Percentiles rank a stretch among this genome's conserved stretches.
Evolutionary conservation across 2,329 filamentous ascomycete species (phyloP).

Genomic region (Ophiostoma triangulosporum): DNA sequence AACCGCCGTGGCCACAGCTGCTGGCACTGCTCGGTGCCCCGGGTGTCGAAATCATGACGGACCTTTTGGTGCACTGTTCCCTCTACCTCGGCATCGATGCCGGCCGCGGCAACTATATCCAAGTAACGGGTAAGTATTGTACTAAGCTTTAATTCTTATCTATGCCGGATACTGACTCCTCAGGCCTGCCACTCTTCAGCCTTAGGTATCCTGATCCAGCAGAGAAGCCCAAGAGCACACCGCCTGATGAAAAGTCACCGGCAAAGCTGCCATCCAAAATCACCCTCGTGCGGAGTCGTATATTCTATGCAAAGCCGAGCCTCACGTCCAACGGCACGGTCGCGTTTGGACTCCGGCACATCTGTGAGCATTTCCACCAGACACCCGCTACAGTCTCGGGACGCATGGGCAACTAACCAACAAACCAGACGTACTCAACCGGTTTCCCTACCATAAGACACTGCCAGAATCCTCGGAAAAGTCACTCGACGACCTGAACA

Average conservation of each 20-base stretch:
- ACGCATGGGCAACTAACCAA: background rate
- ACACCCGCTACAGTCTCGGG: background rate
- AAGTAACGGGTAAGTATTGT: conserved; percentile 55
- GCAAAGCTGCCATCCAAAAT: conserved; percentile 32
- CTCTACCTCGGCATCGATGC: conserved; percentile 54
- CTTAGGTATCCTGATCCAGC: background rate
- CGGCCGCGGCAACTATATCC: conserved; percentile 54
- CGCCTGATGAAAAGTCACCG: background rate
- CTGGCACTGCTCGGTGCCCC: conserved; percentile 59
- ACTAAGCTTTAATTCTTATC: conserved; percentile 13
- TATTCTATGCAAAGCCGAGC: conserved; percentile 69
- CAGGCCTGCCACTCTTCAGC: background rate
- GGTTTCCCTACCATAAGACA: background rate
- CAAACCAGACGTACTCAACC: background rate
- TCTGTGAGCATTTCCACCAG: background rate
- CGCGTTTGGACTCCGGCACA: background rate
- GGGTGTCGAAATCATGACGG: conserved; percentile 64
- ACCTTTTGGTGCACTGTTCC: conserved; percentile 63
- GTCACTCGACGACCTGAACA: conserved; percentile 29
- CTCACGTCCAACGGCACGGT: conserved; percentile 48
- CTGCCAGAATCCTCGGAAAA: conserved; percentile 57
- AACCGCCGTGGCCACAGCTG: conserved; percentile 60
- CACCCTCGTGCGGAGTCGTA: conserved; percentile 63
- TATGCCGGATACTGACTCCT: background rate
- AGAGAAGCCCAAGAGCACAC: too few species aligned